These are phyloP conservation scores for Mycosphaerella sp. DNA, from an alignment of 2,329 filamentous ascomycete genomes.

Conservation along the genomic window DNA sequence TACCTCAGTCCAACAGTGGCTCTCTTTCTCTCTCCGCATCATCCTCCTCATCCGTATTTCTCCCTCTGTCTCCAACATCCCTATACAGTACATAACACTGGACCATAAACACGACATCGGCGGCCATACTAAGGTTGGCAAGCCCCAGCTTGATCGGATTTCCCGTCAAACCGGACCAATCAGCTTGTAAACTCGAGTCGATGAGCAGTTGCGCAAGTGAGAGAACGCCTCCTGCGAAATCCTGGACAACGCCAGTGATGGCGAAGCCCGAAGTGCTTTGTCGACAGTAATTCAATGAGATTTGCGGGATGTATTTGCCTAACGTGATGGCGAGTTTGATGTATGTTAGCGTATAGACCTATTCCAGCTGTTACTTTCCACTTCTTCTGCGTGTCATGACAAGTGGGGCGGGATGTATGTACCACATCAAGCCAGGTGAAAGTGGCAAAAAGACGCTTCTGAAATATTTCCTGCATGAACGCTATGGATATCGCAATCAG, in stretches of 20 bases:
- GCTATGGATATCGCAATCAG: not conserved
- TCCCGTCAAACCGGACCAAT: constrained; percentile 86
- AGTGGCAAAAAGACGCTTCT: not conserved
- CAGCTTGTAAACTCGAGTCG: constrained; percentile 74
- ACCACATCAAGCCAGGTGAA: not conserved
- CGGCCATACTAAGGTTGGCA: constrained; percentile 75
- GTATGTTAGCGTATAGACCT: constrained; percentile 64
- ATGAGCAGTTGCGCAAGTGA: constrained; percentile 75
- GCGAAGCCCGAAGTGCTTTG: constrained; percentile 77
- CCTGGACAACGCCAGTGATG: constrained; percentile 64
- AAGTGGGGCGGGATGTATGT: too few species aligned
- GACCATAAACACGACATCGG: constrained; percentile 75
- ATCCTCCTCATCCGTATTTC: too few species aligned
- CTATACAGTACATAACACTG: constrained; percentile 44
- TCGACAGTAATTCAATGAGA: constrained; percentile 73
- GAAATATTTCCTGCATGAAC: not conserved
- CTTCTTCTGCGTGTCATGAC: too few species aligned
- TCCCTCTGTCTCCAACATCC: not conserved
- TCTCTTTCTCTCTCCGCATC: too few species aligned
- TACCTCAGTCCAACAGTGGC: too few species aligned
- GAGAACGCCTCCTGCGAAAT: constrained; percentile 72
- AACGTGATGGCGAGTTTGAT: constrained; percentile 84
- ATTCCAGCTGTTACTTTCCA: too few species aligned
- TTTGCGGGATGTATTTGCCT: constrained; percentile 88
- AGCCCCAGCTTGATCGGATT: constrained; percentile 88